phyloP scores from a whole-genome alignment of 371 early-diverging fungal species.

The Capillidium heterosporum region DNA sequence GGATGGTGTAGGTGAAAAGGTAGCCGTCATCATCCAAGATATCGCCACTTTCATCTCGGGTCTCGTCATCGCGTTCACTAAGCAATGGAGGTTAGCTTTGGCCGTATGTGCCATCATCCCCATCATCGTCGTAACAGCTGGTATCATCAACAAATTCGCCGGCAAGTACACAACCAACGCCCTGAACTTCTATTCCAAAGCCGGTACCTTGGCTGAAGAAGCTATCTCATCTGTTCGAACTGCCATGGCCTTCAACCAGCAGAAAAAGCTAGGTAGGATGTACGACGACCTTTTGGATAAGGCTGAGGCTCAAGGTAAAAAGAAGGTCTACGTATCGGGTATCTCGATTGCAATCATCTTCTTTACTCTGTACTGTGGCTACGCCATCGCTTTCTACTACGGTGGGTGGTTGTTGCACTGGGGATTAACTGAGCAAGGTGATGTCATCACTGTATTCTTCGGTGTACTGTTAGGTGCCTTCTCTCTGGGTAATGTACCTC shows the following conservation, averaged over 20 bases:
- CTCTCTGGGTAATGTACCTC: conserved; percentile 26
- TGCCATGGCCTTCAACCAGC: conserved; percentile 64
- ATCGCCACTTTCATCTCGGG: conserved; percentile 66
- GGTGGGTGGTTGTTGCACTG: conserved; percentile 25
- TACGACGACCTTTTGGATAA: conserved; percentile 32
- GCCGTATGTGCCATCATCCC: conserved; percentile 27
- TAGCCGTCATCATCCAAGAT: conserved; percentile 45
- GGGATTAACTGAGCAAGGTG: conserved; percentile 16
- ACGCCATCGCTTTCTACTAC: conserved; percentile 43
- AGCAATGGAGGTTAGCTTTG: conserved; percentile 72
- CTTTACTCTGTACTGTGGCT: conserved; percentile 40
- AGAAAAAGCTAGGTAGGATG: conserved; percentile 37
- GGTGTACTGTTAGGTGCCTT: conserved; percentile 29
- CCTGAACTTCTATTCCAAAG: conserved; percentile 39
- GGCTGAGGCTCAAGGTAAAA: conserved; percentile 32
- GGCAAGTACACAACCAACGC: conserved; percentile 22
- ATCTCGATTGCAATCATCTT: conserved; percentile 35
- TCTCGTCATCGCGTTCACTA: conserved; percentile 66
- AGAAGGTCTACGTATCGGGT: conserved; percentile 27
- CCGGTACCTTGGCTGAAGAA: conserved; percentile 59
- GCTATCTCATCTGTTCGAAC: conserved; percentile 73
- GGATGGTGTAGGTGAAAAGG: conserved; percentile 77
- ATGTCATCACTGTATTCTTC: conserved; percentile 31
- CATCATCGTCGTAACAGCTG: conserved; percentile 17
- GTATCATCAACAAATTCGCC: conserved; percentile 47